Percentiles rank a stretch among this genome's conserved stretches.
phyloP scores from a whole-genome alignment of 306 rosid genomes.

The Lablab purpureus region DNA sequence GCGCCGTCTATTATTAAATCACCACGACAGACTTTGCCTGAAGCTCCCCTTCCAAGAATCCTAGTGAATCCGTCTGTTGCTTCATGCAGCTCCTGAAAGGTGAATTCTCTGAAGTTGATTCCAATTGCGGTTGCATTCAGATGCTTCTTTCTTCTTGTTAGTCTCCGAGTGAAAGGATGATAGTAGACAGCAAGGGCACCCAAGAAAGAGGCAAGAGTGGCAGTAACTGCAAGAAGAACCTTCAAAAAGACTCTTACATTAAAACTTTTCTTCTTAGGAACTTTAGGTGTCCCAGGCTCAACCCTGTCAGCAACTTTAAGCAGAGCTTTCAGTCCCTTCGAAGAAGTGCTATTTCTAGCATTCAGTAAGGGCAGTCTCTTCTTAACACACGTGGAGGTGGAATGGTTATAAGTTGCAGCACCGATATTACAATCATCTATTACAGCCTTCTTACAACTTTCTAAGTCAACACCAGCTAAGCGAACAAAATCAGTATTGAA shows the following conservation, averaged over 20 bases:
- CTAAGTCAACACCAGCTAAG: background rate
- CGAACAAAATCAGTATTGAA: background rate
- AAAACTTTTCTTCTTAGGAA: conserved; percentile 24
- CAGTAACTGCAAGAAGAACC: conserved; percentile 40
- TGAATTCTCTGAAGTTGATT: conserved; percentile 54
- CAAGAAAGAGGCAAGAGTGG: conserved; percentile 45
- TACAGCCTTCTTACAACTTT: conserved; percentile 44
- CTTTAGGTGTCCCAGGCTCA: background rate
- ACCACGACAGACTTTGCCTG: conserved; percentile 48
- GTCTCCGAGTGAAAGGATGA: conserved; percentile 43
- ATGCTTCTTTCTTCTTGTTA: conserved; percentile 26
- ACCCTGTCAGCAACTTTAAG: conserved; percentile 25
- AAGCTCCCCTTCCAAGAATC: conserved; percentile 45
- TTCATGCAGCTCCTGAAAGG: conserved; percentile 50
- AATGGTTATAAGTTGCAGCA: conserved; percentile 45
- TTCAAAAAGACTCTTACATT: conserved; percentile 29
- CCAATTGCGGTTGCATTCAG: conserved; percentile 38
- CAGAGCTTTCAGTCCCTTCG: conserved; percentile 43
- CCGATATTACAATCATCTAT: conserved; percentile 44
- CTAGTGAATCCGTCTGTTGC: conserved; percentile 47
- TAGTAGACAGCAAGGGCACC: conserved; percentile 45
- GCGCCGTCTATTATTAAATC: conserved; percentile 31
- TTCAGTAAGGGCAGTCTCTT: conserved; percentile 52
- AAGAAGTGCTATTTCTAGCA: conserved; percentile 50
- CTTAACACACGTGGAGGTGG: conserved; percentile 39